Evolutionary conservation across 495 filamentous ascomycete species (phyloP).

Genomic region (Podospora pseudocomata): DNA sequence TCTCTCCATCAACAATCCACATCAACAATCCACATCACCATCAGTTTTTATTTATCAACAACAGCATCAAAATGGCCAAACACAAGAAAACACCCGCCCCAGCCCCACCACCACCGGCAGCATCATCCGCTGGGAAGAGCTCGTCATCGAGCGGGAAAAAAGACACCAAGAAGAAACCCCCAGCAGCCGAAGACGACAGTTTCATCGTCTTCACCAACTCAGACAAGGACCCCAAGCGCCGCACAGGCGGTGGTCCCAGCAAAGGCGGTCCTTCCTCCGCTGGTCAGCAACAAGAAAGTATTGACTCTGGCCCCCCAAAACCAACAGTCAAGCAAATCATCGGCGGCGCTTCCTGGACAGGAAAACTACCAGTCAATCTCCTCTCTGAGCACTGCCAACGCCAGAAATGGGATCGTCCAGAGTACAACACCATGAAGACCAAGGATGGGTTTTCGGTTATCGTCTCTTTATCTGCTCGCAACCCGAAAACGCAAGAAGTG

Average conservation of each 20-base stretch:
- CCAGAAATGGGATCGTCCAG: slow-evolving; percentile 90
- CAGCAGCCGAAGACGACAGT: slow-evolving; percentile 52
- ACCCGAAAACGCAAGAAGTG: slow-evolving; percentile 77
- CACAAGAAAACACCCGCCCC: slow-evolving; percentile 10
- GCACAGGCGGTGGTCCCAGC: slow-evolving; percentile 36
- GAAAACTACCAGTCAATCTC: slow-evolving; percentile 89
- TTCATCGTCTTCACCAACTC: slow-evolving; percentile 67
- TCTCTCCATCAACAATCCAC: neutral
- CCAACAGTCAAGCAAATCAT: slow-evolving; percentile 84
- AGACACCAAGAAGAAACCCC: slow-evolving; percentile 30
- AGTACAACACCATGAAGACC: slow-evolving; percentile 63
- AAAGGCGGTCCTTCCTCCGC: slow-evolving; percentile 6
- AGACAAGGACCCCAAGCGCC: slow-evolving; percentile 52
- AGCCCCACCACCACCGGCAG: neutral
- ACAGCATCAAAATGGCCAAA: slow-evolving; percentile 4
- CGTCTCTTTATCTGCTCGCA: slow-evolving; percentile 71
- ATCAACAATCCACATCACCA: neutral
- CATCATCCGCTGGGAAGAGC: slow-evolving; percentile 26
- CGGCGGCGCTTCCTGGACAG: slow-evolving; percentile 94
- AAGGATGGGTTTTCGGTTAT: slow-evolving; percentile 68
- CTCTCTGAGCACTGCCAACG: slow-evolving; percentile 93
- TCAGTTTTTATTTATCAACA: neutral
- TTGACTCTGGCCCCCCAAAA: slow-evolving; percentile 55
- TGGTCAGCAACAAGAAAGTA: slow-evolving; percentile 6
- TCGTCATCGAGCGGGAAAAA: slow-evolving; percentile 18